Percentiles rank a stretch among this genome's conserved stretches.
Conservation (phyloP, 2,329 filamentous ascomycete genomes). For the Claviceps humidiphila region DNA sequence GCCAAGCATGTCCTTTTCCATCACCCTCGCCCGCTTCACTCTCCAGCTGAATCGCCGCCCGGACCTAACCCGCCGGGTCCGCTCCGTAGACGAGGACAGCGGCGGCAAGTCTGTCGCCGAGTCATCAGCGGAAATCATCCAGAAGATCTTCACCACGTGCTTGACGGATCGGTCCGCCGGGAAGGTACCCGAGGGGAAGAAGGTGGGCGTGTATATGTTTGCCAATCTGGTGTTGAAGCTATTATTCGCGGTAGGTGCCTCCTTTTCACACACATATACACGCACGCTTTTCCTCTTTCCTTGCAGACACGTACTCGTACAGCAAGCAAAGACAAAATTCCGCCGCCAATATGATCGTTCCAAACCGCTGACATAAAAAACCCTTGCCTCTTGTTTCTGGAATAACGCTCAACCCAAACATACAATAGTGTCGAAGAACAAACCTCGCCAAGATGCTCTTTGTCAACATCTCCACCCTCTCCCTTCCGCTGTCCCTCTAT, state of each 20-base stretch:
- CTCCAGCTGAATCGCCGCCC: slow-evolving; percentile 73
- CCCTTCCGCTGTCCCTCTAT: slow-evolving; percentile 68
- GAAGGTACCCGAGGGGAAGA: slow-evolving; percentile 66
- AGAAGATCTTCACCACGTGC: slow-evolving; percentile 83
- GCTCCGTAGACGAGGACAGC: slow-evolving; percentile 44
- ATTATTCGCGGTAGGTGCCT: slow-evolving; percentile 57
- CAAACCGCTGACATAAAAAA: not conserved
- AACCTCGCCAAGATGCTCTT: slow-evolving; percentile 80
- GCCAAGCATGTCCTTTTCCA: slow-evolving; percentile 70
- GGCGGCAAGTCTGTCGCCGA: slow-evolving; percentile 71
- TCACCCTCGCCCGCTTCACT: slow-evolving; percentile 67
- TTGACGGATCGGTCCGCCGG: slow-evolving; percentile 65
- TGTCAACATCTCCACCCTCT: slow-evolving; percentile 71
- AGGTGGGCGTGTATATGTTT: slow-evolving; percentile 78
- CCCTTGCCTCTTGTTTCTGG: not conserved
- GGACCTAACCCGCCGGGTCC: slow-evolving; percentile 58
- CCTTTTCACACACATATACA: too few relatives aligned
- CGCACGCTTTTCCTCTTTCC: not conserved
- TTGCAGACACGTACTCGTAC: not conserved
- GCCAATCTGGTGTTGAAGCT: slow-evolving; percentile 84
- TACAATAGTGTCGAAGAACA: slow-evolving; percentile 57
- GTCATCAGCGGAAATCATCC: slow-evolving; percentile 74
- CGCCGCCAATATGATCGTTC: not conserved
- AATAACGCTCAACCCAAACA: not conserved
- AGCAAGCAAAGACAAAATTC: not conserved